Evolutionary conservation across 163 green algal species (phyloP).

Genomic region (Coccomyxa subellipsoidea): DNA sequence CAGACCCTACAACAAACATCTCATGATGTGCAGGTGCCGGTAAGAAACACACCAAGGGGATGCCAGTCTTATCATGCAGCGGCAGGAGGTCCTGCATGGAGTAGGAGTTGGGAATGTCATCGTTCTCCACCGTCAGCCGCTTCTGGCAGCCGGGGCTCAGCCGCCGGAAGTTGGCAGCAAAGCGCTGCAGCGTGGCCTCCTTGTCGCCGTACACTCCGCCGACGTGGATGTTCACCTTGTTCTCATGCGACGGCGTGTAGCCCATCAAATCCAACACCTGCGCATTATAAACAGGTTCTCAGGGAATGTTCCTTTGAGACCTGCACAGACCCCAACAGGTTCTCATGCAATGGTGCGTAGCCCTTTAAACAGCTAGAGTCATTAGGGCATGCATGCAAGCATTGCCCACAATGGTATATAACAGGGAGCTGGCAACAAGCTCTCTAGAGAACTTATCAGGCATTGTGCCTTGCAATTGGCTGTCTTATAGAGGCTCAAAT

Average conservation of each 20-base stretch:
- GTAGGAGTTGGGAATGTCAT: slow-evolving; percentile 56
- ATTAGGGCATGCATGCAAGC: too few relatives aligned
- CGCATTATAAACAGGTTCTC: too few relatives aligned
- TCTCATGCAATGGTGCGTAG: too few relatives aligned
- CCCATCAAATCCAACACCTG: slow-evolving; percentile 36
- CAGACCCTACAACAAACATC: too few relatives aligned
- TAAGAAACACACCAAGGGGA: slow-evolving; percentile 50
- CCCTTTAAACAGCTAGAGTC: too few relatives aligned
- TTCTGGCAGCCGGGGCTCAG: slow-evolving; percentile 28
- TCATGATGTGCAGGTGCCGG: not conserved
- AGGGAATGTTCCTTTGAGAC: too few relatives aligned
- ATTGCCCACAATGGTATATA: too few relatives aligned
- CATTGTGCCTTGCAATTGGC: too few relatives aligned
- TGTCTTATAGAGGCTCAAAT: too few relatives aligned
- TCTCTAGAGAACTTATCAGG: too few relatives aligned
- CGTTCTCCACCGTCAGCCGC: slow-evolving; percentile 65
- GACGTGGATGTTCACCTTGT: slow-evolving; percentile 66
- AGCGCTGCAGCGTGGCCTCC: slow-evolving; percentile 43
- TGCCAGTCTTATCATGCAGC: slow-evolving; percentile 35
- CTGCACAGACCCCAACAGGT: too few relatives aligned
- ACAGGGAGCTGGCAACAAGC: too few relatives aligned
- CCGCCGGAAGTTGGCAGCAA: slow-evolving; percentile 36
- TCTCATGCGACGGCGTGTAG: slow-evolving; percentile 21
- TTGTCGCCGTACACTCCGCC: slow-evolving; percentile 54
- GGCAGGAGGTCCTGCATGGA: slow-evolving; percentile 51